Evolutionary conservation across 2,329 filamentous ascomycete species (phyloP).

Genomic region (Waltergamsia citrina): DNA sequence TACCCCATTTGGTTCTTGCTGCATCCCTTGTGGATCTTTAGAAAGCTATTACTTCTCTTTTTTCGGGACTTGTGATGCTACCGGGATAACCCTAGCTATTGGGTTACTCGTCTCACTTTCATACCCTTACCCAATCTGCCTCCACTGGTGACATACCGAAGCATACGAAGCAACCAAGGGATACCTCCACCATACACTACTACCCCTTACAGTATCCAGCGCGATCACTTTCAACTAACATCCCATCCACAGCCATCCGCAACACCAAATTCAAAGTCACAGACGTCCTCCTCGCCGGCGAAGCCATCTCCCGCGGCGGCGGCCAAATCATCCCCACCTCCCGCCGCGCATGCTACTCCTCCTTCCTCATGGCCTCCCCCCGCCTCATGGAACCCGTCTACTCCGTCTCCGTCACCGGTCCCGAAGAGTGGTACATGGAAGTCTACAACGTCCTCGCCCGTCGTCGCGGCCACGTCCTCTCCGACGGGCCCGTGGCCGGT

Average conservation of each 20-base stretch:
- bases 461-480: conserved; percentile 82
- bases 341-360: conserved; percentile 85
- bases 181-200: too few species aligned
- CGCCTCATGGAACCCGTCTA: conserved; percentile 96
- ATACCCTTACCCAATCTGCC: too few species aligned
- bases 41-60: too few species aligned
- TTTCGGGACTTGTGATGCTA: too few species aligned
- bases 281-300: conserved; percentile 74
- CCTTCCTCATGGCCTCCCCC: conserved; percentile 93
- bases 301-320: conserved; percentile 90
- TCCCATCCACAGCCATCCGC: conserved; percentile 61
- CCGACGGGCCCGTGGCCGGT: conserved; percentile 88
- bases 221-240: too few species aligned
- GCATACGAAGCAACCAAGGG: too few species aligned
- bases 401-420: conserved; percentile 84
- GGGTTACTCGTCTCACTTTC: too few species aligned
- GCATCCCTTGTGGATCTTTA: too few species aligned
- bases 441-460: conserved; percentile 88
- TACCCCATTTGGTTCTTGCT: neutral
- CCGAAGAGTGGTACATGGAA: conserved; percentile 77
- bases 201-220: too few species aligned
- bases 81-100: too few species aligned
- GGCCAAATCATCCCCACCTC: conserved; percentile 97
- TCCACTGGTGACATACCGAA: too few species aligned
- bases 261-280: conserved; percentile 98